Evolutionary conservation across 345 rosid species (phyloP).

Genomic region (Syzygium aqueum): DNA sequence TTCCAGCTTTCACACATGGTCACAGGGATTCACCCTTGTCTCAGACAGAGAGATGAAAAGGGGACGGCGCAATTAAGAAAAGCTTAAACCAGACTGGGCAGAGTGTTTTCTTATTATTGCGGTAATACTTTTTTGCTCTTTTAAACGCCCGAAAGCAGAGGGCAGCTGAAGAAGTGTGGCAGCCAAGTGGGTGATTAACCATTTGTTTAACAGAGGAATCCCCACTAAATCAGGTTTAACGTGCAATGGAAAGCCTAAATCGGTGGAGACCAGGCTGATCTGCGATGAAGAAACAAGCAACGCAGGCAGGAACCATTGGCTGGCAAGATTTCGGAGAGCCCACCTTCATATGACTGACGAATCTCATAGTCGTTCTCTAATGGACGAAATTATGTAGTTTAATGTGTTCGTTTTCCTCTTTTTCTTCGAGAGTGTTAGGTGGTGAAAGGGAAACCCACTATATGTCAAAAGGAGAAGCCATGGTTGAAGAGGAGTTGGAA

Average conservation of each 20-base stretch:
- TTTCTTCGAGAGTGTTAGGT: constrained; percentile 62
- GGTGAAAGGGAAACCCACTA: constrained; percentile 85
- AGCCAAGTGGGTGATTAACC: background rate
- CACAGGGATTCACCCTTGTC: background rate
- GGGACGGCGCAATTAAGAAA: background rate
- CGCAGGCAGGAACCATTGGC: constrained; percentile 25
- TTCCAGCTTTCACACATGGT: background rate
- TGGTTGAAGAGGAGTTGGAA: constrained; percentile 92
- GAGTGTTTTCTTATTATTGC: background rate
- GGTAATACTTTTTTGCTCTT: background rate
- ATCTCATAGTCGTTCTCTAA: constrained; percentile 16
- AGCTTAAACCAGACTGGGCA: background rate
- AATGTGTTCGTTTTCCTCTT: constrained; percentile 13
- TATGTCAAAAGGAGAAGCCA: constrained; percentile 26
- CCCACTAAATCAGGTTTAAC: background rate
- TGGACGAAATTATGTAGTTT: constrained; percentile 9
- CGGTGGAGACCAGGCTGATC: background rate
- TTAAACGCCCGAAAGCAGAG: background rate
- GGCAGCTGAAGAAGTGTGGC: background rate
- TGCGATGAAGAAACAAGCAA: constrained; percentile 1
- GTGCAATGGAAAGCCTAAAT: background rate
- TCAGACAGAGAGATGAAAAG: background rate
- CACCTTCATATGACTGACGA: constrained; percentile 31
- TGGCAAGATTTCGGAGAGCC: constrained; percentile 50
- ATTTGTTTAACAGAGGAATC: background rate